A percentile compares a stretch with the other conserved stretches of the same genome.
Conservation (phyloP, 2,329 filamentous ascomycete genomes). For the Aspergillus sp. region DNA sequence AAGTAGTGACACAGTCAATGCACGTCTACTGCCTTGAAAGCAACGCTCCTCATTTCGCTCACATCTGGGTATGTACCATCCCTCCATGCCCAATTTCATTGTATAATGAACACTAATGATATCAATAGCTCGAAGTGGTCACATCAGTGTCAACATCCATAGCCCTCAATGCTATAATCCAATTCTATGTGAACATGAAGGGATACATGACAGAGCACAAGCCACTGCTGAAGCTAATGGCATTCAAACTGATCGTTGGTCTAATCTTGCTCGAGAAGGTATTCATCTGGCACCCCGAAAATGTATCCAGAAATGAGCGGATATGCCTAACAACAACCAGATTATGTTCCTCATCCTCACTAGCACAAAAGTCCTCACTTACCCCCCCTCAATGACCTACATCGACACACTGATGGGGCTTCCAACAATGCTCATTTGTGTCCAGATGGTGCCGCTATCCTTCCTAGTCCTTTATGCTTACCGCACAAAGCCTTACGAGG, state of each 20-base stretch:
- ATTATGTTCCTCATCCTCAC: conserved; percentile 33
- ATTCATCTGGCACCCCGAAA: not conserved
- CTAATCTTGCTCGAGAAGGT: conserved; percentile 33
- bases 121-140: no score
- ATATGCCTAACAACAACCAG: conserved; percentile 9
- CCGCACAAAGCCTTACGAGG: conserved; percentile 25
- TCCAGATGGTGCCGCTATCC: conserved; percentile 35
- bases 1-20: conserved; percentile 33
- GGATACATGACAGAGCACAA: conserved; percentile 29
- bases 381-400: conserved; percentile 28
- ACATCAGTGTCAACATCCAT: conserved; percentile 21
- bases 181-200: conserved; percentile 31
- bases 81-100: no score
- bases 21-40: conserved; percentile 35
- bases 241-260: conserved; percentile 39
- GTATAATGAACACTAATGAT: no score
- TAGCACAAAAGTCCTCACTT: conserved; percentile 21
- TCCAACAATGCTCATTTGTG: conserved; percentile 33
- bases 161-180: conserved; percentile 29
- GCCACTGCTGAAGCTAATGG: conserved; percentile 34
- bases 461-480: conserved; percentile 36
- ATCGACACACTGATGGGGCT: conserved; percentile 34
- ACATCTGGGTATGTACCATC: conserved; percentile 35
- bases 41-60: conserved; percentile 35
- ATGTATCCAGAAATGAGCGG: no score